Evolutionary conservation across 2,329 filamentous ascomycete genomes (phyloP).

Genomic region (Neodidymelliopsis sp.): DNA sequence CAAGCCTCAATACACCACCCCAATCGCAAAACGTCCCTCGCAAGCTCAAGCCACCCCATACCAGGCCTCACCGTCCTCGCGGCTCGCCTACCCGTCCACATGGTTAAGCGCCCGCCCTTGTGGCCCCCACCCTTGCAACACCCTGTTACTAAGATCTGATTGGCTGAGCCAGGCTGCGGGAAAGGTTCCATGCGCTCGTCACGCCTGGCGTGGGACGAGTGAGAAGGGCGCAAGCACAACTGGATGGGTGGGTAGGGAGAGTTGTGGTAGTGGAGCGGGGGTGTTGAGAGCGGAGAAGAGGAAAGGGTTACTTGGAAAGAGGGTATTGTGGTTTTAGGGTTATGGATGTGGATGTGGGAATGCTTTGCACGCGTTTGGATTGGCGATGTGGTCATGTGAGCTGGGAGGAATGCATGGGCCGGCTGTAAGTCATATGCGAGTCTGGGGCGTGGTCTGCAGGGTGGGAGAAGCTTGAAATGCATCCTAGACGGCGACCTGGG

Average conservation of each 20-base stretch:
- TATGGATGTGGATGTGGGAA: too few species aligned
- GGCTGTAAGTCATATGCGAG: background rate
- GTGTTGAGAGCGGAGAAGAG: background rate
- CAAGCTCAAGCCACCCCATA: too few species aligned
- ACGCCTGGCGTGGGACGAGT: conserved; percentile 5
- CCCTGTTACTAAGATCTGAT: conserved; percentile 21
- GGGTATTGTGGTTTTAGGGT: too few species aligned
- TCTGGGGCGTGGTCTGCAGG: background rate
- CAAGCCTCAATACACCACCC: background rate
- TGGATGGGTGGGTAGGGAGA: conserved; percentile 2
- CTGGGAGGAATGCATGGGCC: background rate
- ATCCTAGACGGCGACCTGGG: background rate
- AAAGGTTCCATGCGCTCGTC: conserved; percentile 36
- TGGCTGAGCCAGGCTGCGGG: conserved; percentile 29
- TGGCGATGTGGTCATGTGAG: conserved; percentile 12
- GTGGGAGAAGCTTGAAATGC: background rate
- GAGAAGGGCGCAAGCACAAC: background rate
- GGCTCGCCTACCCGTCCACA: conserved; percentile 1
- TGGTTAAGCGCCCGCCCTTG: conserved; percentile 25
- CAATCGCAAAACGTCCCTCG: too few species aligned
- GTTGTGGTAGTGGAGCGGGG: conserved; percentile 1
- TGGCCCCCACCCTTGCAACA: conserved; percentile 19
- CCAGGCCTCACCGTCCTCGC: background rate
- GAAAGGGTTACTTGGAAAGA: too few species aligned
- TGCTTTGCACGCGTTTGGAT: too few species aligned